Evolutionary conservation across 331 rosid genomes (phyloP).

Genomic region (Stylosanthes scabra): DNA sequence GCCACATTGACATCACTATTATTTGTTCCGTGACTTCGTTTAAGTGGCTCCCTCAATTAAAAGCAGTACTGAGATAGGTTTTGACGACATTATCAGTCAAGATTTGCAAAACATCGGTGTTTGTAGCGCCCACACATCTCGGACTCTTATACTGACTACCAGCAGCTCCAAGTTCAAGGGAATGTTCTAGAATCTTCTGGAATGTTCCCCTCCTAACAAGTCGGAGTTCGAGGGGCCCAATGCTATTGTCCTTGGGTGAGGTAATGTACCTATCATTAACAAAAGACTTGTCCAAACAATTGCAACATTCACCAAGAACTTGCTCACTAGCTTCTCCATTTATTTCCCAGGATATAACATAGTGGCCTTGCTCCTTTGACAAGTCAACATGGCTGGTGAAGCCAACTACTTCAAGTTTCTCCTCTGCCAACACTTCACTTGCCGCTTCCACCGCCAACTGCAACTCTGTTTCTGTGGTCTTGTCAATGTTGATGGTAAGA

Average conservation of each 20-base stretch:
- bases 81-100: no score
- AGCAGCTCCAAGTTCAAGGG: conserved; percentile 60
- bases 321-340: conserved; percentile 64
- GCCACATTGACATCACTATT: no score
- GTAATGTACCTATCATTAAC: conserved; percentile 55
- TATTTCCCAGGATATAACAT: conserved; percentile 75
- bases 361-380: conserved; percentile 67
- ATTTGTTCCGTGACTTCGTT: no score
- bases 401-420: conserved; percentile 66
- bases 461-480: conserved; percentile 64
- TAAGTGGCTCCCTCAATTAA: no score
- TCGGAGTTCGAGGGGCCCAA: conserved; percentile 67
- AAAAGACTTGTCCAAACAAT: no score
- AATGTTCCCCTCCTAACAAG: conserved; percentile 66
- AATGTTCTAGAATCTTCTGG: conserved; percentile 62
- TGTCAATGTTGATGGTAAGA: conserved; percentile 70
- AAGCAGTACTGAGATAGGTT: no score
- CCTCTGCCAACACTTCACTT: conserved; percentile 50
- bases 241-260: conserved; percentile 60
- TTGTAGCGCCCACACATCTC: conserved; percentile 46
- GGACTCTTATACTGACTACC: conserved; percentile 77
- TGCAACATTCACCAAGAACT: conserved; percentile 34
- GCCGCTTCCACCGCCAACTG: conserved; percentile 52
- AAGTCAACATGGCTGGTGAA: conserved; percentile 63
- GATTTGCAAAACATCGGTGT: no score